These are phyloP conservation scores for Lanmaoa rubissima DNA, from an alignment of 768 basidiomycete genomes.

Conservation along the genomic window DNA sequence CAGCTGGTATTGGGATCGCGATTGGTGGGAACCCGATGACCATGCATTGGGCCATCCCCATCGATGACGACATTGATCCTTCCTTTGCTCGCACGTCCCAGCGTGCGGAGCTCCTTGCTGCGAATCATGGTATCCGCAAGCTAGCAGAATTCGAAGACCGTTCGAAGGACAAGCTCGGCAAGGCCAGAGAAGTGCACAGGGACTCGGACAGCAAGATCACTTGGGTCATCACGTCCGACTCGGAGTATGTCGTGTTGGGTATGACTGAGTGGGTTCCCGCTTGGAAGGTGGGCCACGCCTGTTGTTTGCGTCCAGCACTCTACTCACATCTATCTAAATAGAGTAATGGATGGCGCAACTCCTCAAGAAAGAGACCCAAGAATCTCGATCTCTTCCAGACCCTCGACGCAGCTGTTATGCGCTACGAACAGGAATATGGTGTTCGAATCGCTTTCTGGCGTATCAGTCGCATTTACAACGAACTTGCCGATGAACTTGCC, in stretches of 20 bases:
- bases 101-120: slow-evolving; percentile 36
- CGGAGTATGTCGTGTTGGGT: slow-evolving; percentile 36
- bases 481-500: slow-evolving; percentile 14
- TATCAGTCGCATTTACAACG: slow-evolving; percentile 10
- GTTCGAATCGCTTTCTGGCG: slow-evolving; percentile 17
- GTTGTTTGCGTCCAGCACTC: background rate
- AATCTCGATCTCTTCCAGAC: slow-evolving; percentile 18
- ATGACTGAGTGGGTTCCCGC: slow-evolving; percentile 36
- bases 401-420: slow-evolving; percentile 4
- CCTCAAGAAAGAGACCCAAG: slow-evolving; percentile 10
- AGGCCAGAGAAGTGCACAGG: background rate
- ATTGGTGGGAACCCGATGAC: slow-evolving; percentile 14
- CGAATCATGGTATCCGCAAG: slow-evolving; percentile 24
- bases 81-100: slow-evolving; percentile 28
- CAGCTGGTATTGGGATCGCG: slow-evolving; percentile 31
- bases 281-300: slow-evolving; percentile 27
- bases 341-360: slow-evolving; percentile 11
- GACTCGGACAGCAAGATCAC: background rate
- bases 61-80: slow-evolving; percentile 25
- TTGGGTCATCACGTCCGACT: slow-evolving; percentile 32
- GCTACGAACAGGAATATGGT: background rate
- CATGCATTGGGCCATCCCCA: slow-evolving; percentile 25
- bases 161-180: too few species aligned
- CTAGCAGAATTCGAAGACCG: slow-evolving; percentile 6
- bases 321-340: background rate